A percentile compares a stretch with the other conserved stretches of the same genome.
phyloP scores from a whole-genome alignment of 257 asterid species.

The Petunia axillaris region DNA sequence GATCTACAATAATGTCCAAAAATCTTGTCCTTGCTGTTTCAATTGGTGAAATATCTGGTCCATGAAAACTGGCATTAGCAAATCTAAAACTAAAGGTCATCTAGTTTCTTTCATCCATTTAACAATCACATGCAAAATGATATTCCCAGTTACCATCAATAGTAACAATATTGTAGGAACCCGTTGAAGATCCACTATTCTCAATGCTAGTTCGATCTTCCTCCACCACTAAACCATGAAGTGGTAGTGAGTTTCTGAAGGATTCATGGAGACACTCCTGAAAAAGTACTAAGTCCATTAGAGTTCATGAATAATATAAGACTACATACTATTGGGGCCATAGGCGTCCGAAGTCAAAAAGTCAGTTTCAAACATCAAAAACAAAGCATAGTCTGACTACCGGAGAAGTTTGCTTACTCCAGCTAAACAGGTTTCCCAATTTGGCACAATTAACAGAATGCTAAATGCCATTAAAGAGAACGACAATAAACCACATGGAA shows the following conservation, averaged over 20 bases:
- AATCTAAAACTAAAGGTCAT: slow-evolving; percentile 17
- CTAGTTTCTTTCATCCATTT: slow-evolving; percentile 12
- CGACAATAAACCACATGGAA: neutral
- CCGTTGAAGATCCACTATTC: slow-evolving; percentile 68
- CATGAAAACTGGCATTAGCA: slow-evolving; percentile 39
- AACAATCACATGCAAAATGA: slow-evolving; percentile 12
- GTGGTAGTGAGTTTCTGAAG: slow-evolving; percentile 69
- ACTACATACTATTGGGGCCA: neutral
- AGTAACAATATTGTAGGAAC: slow-evolving; percentile 65
- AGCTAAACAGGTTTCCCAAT: slow-evolving; percentile 8
- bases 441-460: neutral
- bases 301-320: neutral
- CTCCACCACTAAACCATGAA: slow-evolving; percentile 74
- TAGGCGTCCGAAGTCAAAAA: neutral
- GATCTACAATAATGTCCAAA: slow-evolving; percentile 74
- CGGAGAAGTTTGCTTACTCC: neutral
- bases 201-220: slow-evolving; percentile 82
- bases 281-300: slow-evolving; percentile 20
- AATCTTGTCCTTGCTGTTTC: slow-evolving; percentile 94
- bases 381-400: neutral
- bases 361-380: slow-evolving; percentile 6
- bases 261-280: slow-evolving; percentile 92
- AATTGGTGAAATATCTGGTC: slow-evolving; percentile 87
- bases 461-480: neutral
- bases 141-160: slow-evolving; percentile 58